phyloP scores from a whole-genome alignment of 495 filamentous ascomycete species.

The Ascobolus immersus region DNA sequence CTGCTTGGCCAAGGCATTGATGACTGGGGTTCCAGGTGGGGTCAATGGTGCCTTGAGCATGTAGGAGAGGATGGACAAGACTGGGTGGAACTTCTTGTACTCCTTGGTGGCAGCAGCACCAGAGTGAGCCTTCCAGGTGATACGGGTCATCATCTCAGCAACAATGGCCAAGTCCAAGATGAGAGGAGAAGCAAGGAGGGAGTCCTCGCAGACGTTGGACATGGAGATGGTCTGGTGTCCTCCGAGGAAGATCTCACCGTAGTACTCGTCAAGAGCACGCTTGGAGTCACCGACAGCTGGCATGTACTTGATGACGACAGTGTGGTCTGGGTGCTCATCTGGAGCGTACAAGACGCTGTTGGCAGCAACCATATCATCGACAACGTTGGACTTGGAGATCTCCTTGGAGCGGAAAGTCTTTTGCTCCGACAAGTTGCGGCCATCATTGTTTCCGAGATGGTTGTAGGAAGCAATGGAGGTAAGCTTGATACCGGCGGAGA shows the following conservation, averaged over 20 bases:
- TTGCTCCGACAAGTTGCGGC: slow-evolving; percentile 92
- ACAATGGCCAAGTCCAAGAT: slow-evolving; percentile 90
- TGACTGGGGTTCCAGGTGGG: slow-evolving; percentile 79
- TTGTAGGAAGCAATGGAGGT: slow-evolving; percentile 98
- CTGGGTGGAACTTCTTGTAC: slow-evolving; percentile 86
- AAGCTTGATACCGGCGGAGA: slow-evolving; percentile 96
- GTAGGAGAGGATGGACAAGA: slow-evolving; percentile 92
- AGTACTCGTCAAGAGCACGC: slow-evolving; percentile 96
- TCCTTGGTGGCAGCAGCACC: slow-evolving; percentile 30
- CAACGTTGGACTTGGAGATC: slow-evolving; percentile 95
- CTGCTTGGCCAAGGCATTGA: slow-evolving; percentile 94
- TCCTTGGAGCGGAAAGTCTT: slow-evolving; percentile 98
- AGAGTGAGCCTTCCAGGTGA: slow-evolving; percentile 55
- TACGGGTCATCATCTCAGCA: slow-evolving; percentile 93
- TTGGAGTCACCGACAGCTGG: slow-evolving; percentile 97
- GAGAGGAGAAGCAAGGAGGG: slow-evolving; percentile 81
- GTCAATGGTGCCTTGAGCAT: slow-evolving; percentile 98
- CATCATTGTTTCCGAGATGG: slow-evolving; percentile 97
- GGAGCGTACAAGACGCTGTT: slow-evolving; percentile 72
- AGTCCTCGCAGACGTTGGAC: slow-evolving; percentile 98
- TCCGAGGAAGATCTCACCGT: slow-evolving; percentile 96
- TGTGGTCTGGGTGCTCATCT: slow-evolving; percentile 73
- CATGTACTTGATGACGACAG: slow-evolving; percentile 96
- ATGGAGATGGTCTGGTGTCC: slow-evolving; percentile 93
- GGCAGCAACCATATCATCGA: slow-evolving; percentile 96